A percentile compares a stretch with the other conserved stretches of the same genome.
Conservation (phyloP, 2,329 filamentous ascomycete genomes). For the Paecilomyces fulvus region DNA sequence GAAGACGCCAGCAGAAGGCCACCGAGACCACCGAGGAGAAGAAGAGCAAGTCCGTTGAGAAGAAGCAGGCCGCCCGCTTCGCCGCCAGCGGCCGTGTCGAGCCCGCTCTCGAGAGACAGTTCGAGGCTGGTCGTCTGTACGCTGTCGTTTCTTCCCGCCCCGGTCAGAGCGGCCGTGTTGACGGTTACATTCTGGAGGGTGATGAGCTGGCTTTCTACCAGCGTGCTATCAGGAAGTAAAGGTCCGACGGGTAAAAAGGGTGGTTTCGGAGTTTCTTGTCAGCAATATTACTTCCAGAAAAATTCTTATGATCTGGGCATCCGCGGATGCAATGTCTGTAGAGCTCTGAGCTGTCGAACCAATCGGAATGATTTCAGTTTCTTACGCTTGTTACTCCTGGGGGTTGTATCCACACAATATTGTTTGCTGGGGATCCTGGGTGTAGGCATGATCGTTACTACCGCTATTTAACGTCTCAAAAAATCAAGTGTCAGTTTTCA, state of each 20-base stretch:
- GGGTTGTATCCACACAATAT: not conserved
- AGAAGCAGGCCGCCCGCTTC: slow-evolving; percentile 89
- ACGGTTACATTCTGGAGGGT: slow-evolving; percentile 98
- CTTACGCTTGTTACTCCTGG: not conserved
- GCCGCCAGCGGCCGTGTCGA: slow-evolving; percentile 88
- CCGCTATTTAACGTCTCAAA: not conserved
- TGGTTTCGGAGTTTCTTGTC: slow-evolving; percentile 28
- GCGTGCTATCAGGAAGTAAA: slow-evolving; percentile 98
- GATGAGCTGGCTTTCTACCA: slow-evolving; percentile 99
- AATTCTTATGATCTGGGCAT: slow-evolving; percentile 25
- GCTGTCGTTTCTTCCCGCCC: slow-evolving; percentile 88
- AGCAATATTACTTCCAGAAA: slow-evolving; percentile 25
- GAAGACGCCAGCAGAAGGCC: slow-evolving; percentile 76
- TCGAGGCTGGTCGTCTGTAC: slow-evolving; percentile 96
- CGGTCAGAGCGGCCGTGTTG: slow-evolving; percentile 91
- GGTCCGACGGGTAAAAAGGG: slow-evolving; percentile 20
- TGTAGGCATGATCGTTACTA: not conserved
- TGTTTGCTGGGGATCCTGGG: not conserved
- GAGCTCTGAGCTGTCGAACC: slow-evolving; percentile 30
- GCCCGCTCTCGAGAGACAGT: slow-evolving; percentile 87
- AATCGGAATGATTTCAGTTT: slow-evolving; percentile 27
- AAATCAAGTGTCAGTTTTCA: not conserved
- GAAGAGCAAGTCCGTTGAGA: slow-evolving; percentile 93
- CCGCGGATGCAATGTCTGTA: slow-evolving; percentile 29
- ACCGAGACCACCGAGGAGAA: slow-evolving; percentile 55